Evolutionary conservation across 108 stramenopile species (phyloP).

Genomic region (Epithemia pelagica): DNA sequence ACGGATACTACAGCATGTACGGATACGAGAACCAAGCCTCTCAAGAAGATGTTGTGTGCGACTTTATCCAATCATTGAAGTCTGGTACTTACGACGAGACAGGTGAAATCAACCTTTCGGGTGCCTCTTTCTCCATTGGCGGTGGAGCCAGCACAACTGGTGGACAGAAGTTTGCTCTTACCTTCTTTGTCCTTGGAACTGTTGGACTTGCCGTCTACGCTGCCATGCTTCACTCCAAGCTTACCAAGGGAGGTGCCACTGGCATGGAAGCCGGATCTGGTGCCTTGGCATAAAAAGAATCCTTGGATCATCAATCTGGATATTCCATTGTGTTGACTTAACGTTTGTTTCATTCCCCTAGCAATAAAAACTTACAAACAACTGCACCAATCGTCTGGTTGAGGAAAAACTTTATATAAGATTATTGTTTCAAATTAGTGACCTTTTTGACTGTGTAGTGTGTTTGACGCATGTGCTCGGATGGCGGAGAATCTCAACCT

Average conservation of each 20-base stretch:
- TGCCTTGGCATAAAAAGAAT: neutral
- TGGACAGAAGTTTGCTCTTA: constrained; percentile 81
- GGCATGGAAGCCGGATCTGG: neutral
- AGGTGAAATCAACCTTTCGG: constrained; percentile 48
- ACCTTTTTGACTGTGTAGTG: no score
- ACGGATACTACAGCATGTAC: constrained; percentile 30
- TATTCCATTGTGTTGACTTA: no score
- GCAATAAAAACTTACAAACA: no score
- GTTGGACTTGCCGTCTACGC: constrained; percentile 77
- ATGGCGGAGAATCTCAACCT: no score
- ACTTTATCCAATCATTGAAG: constrained; percentile 43
- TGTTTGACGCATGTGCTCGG: no score
- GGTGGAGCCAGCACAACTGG: constrained; percentile 54
- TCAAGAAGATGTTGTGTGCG: constrained; percentile 69
- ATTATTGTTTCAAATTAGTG: no score
- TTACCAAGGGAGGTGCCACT: constrained; percentile 64
- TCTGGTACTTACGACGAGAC: constrained; percentile 45
- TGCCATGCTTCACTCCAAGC: constrained; percentile 78
- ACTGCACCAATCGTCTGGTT: no score
- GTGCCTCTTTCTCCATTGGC: constrained; percentile 32
- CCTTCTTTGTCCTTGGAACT: constrained; percentile 78
- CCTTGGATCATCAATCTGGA: no score
- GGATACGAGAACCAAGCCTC: constrained; percentile 61
- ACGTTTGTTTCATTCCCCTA: no score
- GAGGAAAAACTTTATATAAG: no score